Evolutionary conservation across 1,284 basidiomycete species (phyloP).

Genomic region (Crepidotus sp.): DNA sequence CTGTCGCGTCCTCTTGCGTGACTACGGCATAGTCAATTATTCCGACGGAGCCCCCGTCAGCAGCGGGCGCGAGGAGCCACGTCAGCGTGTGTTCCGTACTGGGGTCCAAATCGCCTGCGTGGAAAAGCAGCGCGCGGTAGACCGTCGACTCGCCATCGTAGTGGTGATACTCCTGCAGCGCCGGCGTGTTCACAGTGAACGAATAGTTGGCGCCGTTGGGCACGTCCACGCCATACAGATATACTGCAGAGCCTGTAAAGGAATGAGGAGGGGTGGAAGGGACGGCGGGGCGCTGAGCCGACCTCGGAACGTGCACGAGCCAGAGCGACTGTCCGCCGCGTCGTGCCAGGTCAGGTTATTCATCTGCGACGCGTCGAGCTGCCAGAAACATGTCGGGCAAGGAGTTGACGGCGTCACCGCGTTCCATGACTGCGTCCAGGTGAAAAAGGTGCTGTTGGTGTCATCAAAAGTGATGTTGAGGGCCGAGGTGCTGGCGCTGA

Average conservation of each 20-base stretch:
- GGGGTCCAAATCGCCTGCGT: background rate
- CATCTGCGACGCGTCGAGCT: background rate
- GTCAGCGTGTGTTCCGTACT: background rate
- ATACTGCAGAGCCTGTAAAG: background rate
- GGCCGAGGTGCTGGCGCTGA: too few relatives aligned
- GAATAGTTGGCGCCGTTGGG: background rate
- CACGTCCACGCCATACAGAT: background rate
- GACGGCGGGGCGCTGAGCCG: too few relatives aligned
- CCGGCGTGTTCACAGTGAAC: background rate
- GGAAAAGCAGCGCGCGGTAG: background rate
- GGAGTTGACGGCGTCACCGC: background rate
- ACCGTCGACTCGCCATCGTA: background rate
- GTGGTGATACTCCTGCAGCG: background rate
- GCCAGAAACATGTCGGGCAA: background rate
- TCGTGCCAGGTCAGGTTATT: conserved; percentile 3
- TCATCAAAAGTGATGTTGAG: background rate
- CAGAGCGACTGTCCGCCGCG: conserved; percentile 1
- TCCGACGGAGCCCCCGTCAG: background rate
- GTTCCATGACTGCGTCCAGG: background rate
- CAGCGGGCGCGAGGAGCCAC: background rate
- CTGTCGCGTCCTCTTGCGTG: background rate
- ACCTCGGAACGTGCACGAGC: conserved; percentile 8
- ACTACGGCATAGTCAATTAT: background rate
- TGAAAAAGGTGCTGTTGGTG: background rate
- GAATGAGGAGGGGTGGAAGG: too few relatives aligned